These are phyloP conservation scores for Ensete glaucum DNA, from an alignment of 176 grass and related monocot genomes.

Conservation along the genomic window DNA sequence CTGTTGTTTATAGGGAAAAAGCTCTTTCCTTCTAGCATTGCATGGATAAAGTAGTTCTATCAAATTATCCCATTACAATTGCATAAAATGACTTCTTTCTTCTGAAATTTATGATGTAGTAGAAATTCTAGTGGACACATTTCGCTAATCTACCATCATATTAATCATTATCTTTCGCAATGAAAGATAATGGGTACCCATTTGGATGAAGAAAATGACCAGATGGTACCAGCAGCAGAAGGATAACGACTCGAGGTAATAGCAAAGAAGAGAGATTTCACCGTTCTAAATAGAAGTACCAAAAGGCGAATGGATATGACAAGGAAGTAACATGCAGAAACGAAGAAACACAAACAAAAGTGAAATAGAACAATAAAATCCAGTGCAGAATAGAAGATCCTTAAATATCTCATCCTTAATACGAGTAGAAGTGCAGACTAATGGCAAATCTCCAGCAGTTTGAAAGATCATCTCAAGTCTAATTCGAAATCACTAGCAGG, in stretches of 20 bases:
- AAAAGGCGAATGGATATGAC: not conserved
- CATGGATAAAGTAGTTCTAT: not conserved
- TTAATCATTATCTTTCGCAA: too few relatives aligned
- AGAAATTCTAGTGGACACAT: not conserved
- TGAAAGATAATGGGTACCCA: not conserved
- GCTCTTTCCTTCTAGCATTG: too few relatives aligned
- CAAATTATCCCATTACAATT: not conserved
- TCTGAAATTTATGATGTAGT: not conserved
- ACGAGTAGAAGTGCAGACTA: not conserved
- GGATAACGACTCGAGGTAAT: too few relatives aligned
- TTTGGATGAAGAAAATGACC: not conserved
- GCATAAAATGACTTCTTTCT: not conserved
- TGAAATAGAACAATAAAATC: not conserved
- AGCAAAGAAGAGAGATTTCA: not conserved
- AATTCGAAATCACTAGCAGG: not conserved
- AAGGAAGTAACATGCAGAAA: not conserved
- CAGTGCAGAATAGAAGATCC: not conserved
- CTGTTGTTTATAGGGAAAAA: too few relatives aligned
- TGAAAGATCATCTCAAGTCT: not conserved
- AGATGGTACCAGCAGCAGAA: not conserved
- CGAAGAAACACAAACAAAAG: not conserved
- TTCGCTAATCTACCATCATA: not conserved
- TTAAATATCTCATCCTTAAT: not conserved
- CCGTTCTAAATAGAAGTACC: not conserved
- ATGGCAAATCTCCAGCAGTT: not conserved